Conservation (phyloP, 306 rosid genomes). For the Biancaea sappan region DNA sequence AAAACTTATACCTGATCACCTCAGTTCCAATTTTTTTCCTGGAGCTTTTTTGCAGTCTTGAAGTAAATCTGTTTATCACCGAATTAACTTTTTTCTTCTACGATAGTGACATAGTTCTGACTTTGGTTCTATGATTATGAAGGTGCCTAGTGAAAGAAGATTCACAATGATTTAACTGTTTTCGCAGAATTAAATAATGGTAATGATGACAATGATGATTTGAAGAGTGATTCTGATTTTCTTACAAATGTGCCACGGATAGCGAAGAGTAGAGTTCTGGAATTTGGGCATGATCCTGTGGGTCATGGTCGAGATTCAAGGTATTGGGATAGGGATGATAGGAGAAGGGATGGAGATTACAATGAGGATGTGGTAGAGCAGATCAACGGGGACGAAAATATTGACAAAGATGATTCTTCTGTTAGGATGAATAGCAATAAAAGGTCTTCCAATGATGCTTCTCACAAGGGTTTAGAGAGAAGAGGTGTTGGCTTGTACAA, state of each 20-base stretch:
- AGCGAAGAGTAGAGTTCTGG: slow-evolving; percentile 61
- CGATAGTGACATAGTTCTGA: neutral
- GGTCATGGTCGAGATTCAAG: slow-evolving; percentile 89
- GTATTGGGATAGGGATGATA: slow-evolving; percentile 96
- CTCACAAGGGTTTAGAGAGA: slow-evolving; percentile 40
- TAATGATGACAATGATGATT: slow-evolving; percentile 56
- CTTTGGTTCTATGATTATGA: slow-evolving; percentile 31
- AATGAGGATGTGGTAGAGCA: slow-evolving; percentile 64
- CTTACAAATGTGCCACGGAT: slow-evolving; percentile 84
- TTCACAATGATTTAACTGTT: slow-evolving; percentile 20
- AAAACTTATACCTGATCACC: neutral
- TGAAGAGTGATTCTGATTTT: slow-evolving; percentile 71
- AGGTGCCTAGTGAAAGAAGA: slow-evolving; percentile 1
- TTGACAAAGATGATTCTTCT: slow-evolving; percentile 33
- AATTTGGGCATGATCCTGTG: slow-evolving; percentile 73
- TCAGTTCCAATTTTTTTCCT: neutral
- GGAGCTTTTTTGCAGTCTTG: neutral
- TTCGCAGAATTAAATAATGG: slow-evolving; percentile 55
- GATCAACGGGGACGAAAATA: slow-evolving; percentile 38
- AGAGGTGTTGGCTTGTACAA: slow-evolving; percentile 79
- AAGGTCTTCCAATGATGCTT: slow-evolving; percentile 46
- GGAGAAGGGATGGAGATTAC: slow-evolving; percentile 93
- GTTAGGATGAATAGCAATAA: slow-evolving; percentile 36
- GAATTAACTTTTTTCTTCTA: neutral
- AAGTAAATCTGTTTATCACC: neutral